Percentiles rank a stretch among this genome's conserved stretches.
Evolutionary conservation across 2,329 filamentous ascomycete species (phyloP).

Genomic region (Cladosporium austrohemisphaericum): DNA sequence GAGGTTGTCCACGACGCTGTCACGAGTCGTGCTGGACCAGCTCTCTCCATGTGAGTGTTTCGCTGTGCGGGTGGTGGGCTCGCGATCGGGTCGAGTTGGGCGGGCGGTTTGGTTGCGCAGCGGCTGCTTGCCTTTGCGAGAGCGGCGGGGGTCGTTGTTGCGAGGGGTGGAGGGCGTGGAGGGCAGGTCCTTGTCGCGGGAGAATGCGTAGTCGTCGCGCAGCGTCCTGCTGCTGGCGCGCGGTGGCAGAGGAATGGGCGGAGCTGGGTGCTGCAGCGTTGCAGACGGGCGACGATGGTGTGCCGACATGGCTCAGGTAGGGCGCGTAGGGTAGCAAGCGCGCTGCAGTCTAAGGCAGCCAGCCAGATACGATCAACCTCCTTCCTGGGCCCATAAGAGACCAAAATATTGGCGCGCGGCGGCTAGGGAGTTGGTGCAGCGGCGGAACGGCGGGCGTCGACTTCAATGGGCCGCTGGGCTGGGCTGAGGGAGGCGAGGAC

Average conservation of each 20-base stretch:
- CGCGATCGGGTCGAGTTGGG: background rate
- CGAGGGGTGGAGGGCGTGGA: slow-evolving; percentile 7
- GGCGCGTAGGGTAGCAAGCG: too few species aligned
- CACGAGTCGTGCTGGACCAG: slow-evolving; percentile 72
- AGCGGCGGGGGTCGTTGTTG: background rate
- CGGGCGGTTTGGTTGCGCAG: background rate
- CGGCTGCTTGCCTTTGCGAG: slow-evolving; percentile 14
- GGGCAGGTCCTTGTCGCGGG: slow-evolving; percentile 9
- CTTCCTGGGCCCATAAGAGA: slow-evolving; percentile 5
- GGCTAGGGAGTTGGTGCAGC: background rate
- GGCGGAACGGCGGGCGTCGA: background rate
- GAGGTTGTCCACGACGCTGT: slow-evolving; percentile 95
- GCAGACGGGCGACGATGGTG: slow-evolving; percentile 6
- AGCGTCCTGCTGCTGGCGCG: slow-evolving; percentile 8
- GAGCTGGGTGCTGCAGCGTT: slow-evolving; percentile 4
- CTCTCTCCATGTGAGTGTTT: slow-evolving; percentile 78
- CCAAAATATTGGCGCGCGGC: background rate
- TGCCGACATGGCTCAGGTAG: slow-evolving; percentile 5
- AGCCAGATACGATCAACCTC: background rate
- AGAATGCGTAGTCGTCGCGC: slow-evolving; percentile 1
- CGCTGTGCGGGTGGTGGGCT: background rate
- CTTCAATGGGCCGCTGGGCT: slow-evolving; percentile 1
- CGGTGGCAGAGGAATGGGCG: background rate
- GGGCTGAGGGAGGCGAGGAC: too few species aligned
- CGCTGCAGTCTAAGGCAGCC: slow-evolving; percentile 1